phyloP scores from a whole-genome alignment of 225 moss, liverwort and hornwort species.

The Sphagnum tenellum region DNA sequence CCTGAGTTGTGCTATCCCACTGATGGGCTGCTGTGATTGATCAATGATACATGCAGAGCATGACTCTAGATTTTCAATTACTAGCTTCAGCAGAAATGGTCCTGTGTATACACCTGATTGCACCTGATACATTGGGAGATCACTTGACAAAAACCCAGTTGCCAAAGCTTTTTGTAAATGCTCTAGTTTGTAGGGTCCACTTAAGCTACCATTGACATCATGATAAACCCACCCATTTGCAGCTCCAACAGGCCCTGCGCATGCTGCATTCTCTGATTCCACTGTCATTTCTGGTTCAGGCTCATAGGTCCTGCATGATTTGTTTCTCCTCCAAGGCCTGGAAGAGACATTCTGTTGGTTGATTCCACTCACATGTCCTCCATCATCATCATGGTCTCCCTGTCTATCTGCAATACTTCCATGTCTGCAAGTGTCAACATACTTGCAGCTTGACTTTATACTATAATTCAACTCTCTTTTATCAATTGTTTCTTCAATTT shows the following conservation, averaged over 20 bases:
- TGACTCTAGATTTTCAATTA: neutral
- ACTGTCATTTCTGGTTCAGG: too few species aligned
- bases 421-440: neutral
- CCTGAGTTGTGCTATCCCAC: too few species aligned
- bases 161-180: constrained; percentile 19
- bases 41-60: neutral
- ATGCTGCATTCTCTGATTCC: too few species aligned
- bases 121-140: constrained; percentile 24
- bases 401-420: constrained; percentile 9
- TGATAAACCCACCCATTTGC: constrained; percentile 24
- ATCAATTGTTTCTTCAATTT: too few species aligned
- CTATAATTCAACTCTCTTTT: too few species aligned
- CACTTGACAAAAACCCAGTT: constrained; percentile 21
- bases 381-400: constrained; percentile 13
- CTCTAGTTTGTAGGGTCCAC: constrained; percentile 31
- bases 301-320: too few species aligned
- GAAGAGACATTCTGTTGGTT: too few species aligned
- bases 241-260: too few species aligned
- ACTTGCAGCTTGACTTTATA: too few species aligned
- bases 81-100: constrained; percentile 18
- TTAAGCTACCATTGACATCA: constrained; percentile 21
- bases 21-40: neutral
- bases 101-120: constrained; percentile 23
- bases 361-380: too few species aligned
- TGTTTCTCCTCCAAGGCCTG: too few species aligned